Percentiles rank a stretch among this genome's conserved stretches.
These are phyloP conservation scores for Fusarium protoensiforme DNA, from an alignment of 2,329 filamentous ascomycete species.

Conservation along the genomic window DNA sequence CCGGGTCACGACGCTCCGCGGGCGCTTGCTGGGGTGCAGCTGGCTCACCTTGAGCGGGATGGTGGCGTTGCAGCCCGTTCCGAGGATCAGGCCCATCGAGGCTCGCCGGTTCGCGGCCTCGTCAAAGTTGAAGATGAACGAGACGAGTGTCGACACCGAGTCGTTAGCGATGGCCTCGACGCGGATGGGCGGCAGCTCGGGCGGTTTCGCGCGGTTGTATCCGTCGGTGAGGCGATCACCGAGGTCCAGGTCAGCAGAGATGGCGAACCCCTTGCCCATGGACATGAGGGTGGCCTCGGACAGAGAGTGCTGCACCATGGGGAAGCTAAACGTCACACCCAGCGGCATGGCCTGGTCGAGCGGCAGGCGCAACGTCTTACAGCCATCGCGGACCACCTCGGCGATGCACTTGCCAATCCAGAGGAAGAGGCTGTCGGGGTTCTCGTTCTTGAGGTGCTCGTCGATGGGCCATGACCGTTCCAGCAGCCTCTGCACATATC, in stretches of 20 bases:
- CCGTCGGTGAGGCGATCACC: conserved; percentile 68
- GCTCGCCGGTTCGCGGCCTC: conserved; percentile 71
- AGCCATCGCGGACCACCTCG: conserved; percentile 73
- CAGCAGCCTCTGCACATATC: conserved; percentile 66
- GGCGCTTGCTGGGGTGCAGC: conserved; percentile 73
- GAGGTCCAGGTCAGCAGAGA: conserved; percentile 69
- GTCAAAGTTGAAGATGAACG: conserved; percentile 78
- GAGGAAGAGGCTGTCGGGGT: conserved; percentile 79
- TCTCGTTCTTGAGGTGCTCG: conserved; percentile 77
- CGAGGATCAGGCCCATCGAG: conserved; percentile 83
- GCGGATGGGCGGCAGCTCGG: conserved; percentile 70
- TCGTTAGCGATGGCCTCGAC: conserved; percentile 86
- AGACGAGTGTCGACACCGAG: conserved; percentile 81
- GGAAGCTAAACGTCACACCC: conserved; percentile 78
- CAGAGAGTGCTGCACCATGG: conserved; percentile 72
- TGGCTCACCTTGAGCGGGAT: conserved; percentile 74
- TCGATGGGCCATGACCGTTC: conserved; percentile 81
- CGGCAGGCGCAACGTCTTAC: conserved; percentile 55
- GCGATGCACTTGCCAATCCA: conserved; percentile 86
- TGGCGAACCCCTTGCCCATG: conserved; percentile 78
- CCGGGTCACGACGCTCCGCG: conserved; percentile 59
- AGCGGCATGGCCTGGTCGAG: conserved; percentile 64
- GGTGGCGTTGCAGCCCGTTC: conserved; percentile 84
- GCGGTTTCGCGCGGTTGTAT: conserved; percentile 62
- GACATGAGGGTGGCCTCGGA: conserved; percentile 72